phyloP scores from a whole-genome alignment of 495 filamentous ascomycete species.

The Pyrenula massariospora region DNA sequence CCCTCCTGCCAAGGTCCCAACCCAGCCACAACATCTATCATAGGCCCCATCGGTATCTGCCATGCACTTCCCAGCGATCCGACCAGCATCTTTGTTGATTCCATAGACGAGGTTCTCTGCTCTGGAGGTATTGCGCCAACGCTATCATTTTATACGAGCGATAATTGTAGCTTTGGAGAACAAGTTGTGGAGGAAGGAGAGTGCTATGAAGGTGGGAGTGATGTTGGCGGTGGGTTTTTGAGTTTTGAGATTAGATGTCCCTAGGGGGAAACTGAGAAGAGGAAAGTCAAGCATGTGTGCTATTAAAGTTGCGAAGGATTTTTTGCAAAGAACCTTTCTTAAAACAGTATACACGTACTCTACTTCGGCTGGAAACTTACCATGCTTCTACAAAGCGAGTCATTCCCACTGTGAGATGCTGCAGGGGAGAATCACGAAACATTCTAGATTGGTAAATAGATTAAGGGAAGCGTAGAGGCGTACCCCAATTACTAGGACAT shows the following conservation, averaged over 20 bases:
- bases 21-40: neutral
- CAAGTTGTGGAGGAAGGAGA: neutral
- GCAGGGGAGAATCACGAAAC: no score
- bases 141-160: neutral
- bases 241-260: neutral
- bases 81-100: neutral
- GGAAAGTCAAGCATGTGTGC: no score
- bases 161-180: neutral
- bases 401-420: no score
- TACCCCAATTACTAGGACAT: no score
- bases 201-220: neutral
- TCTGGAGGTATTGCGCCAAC: neutral
- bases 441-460: no score
- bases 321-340: no score
- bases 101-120: neutral
- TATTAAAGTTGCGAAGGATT: no score
- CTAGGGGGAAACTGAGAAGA: no score
- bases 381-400: no score
- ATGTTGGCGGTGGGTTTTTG: neutral
- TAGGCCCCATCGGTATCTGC: neutral
- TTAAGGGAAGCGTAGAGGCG: no score
- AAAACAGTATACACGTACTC: no score
- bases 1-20: neutral
- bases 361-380: no score
- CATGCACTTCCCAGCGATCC: neutral